phyloP scores from a whole-genome alignment of 805 yeast genomes.

The Blastobotrys robertii region DNA sequence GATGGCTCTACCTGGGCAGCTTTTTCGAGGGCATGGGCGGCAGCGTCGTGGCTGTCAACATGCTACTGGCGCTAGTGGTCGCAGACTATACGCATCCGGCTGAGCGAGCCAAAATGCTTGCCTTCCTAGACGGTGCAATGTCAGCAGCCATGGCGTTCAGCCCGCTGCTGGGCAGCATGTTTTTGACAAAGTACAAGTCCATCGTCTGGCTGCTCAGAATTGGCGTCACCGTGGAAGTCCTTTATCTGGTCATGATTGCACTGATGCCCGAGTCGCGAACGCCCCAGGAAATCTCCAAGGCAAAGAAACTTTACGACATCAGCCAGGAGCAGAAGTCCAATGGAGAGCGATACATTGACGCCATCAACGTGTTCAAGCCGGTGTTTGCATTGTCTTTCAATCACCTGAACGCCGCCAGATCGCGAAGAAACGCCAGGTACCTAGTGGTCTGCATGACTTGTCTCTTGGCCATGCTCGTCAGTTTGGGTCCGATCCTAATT shows the following conservation, averaged over 20 bases:
- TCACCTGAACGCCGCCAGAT: constrained; percentile 8
- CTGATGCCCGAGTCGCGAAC: constrained; percentile 13
- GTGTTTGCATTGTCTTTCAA: constrained; percentile 14
- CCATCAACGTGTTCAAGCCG: constrained; percentile 21
- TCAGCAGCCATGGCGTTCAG: constrained; percentile 23
- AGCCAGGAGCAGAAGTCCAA: constrained; percentile 1
- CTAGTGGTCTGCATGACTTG: constrained; percentile 11
- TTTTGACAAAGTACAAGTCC: constrained; percentile 10
- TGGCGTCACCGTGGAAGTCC: constrained; percentile 1
- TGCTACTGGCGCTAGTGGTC: constrained; percentile 57
- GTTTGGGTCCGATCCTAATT: constrained; percentile 16
- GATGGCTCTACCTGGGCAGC: constrained; percentile 34
- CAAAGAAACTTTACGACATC: too few relatives aligned
- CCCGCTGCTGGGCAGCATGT: constrained; percentile 17
- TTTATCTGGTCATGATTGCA: constrained; percentile 3
- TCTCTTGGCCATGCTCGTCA: constrained; percentile 11
- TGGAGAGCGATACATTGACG: constrained; percentile 2
- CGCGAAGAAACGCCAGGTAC: constrained; percentile 14
- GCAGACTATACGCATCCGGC: constrained; percentile 62
- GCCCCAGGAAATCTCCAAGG: background rate
- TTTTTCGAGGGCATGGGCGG: constrained; percentile 50
- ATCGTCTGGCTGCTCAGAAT: constrained; percentile 9
- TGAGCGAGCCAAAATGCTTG: constrained; percentile 34
- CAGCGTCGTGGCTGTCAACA: constrained; percentile 44
- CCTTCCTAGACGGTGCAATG: constrained; percentile 19